A percentile compares a stretch with the other conserved stretches of the same genome.
These are phyloP conservation scores for Anethum foeniculum DNA, from an alignment of 140 eudicot species.

Conservation along the genomic window DNA sequence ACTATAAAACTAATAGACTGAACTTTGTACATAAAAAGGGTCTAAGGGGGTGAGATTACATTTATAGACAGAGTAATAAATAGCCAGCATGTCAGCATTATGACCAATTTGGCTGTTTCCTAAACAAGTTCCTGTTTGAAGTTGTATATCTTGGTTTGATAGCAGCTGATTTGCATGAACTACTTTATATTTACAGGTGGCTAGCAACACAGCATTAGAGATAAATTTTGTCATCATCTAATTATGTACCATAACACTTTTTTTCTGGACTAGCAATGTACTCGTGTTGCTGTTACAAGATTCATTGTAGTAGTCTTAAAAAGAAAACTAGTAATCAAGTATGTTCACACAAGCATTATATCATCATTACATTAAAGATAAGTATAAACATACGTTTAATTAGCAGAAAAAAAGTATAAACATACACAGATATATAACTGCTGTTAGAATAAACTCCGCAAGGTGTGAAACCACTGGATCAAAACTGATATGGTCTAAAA, in stretches of 20 bases:
- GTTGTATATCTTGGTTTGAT: neutral
- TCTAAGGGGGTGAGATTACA: neutral
- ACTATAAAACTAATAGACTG: neutral
- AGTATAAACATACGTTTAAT: neutral
- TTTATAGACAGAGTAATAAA: conserved; percentile 1
- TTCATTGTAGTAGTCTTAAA: neutral
- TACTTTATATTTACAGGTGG: neutral
- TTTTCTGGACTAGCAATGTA: conserved; percentile 2
- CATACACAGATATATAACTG: neutral
- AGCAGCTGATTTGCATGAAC: conserved; percentile 12
- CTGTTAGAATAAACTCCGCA: neutral
- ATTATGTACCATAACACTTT: neutral
- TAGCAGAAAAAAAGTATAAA: too few species aligned
- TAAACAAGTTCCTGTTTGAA: neutral
- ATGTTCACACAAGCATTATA: neutral
- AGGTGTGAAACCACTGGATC: neutral
- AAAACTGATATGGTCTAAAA: neutral
- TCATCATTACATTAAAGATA: neutral
- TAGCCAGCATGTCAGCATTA: neutral
- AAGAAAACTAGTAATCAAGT: neutral
- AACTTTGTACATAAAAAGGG: conserved; percentile 2
- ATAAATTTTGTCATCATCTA: neutral
- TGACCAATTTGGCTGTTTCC: conserved; percentile 13
- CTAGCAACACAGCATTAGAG: neutral
- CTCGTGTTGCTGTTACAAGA: neutral